Evolutionary conservation across 805 yeast species (phyloP), one percentile per base, ranked within the genome.

Genomic region (Suhomyces vadensis): DNA sequence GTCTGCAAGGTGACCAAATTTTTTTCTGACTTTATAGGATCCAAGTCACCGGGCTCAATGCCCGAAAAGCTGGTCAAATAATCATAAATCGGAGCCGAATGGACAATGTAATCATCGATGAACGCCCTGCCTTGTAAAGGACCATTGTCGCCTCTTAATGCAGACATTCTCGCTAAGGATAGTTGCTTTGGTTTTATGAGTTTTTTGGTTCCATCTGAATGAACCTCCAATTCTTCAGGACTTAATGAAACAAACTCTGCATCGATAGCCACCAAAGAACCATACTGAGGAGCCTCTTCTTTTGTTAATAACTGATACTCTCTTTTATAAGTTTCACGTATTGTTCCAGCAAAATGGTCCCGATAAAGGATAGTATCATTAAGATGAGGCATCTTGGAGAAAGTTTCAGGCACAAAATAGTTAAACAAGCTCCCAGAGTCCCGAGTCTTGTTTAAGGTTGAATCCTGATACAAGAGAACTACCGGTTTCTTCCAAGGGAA

Each of bases 1-100:
- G 88, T 83, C 56, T 87, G 92, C 44, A 87, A 69, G 0, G 87
- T 78, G 0, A 91, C 97, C 36, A 95, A 73, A 3, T 86, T 75
- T 54, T 82, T 82, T 4, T 71, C 64, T 17, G 96, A 86, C 5
- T 60, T 67, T 4, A 60, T 58, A 1, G 92, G 87, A 58, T 89
- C 88, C 48, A 94, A 71, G 64, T 95, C 99, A 1, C 96, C 96
- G 0, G 84, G 85, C 53, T 87, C 89, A 42, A 94, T 91, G n/a
- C 99, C 99, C 9, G 97, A 89, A 55, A 78, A 94, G 9, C 82
- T 81, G 0, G 99, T 95, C 51, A 92, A 72, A 57, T 94, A 91
- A 63, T 94, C 96, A 42, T 84, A 80, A 42, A 94, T 84, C 19
- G 73, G 79, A 40, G 79, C 81, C 16, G 78, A 77, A 25, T 89